A percentile compares a stretch with the other conserved stretches of the same genome.
These are phyloP conservation scores for Vigna nakashimae DNA, from an alignment of 306 rosid genomes.

Conservation along the genomic window DNA sequence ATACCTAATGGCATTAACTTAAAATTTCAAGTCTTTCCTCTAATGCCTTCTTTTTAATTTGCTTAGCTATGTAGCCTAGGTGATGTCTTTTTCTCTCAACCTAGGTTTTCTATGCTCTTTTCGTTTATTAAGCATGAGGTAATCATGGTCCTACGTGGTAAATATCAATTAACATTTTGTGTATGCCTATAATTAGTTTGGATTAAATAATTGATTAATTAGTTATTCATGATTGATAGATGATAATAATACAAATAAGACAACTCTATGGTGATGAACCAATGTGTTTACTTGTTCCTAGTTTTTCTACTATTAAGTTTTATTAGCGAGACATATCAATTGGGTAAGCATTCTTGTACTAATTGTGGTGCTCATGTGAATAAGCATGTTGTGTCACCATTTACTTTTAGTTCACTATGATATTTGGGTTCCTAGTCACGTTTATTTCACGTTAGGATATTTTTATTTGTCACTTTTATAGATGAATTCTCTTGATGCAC, in stretches of 20 bases:
- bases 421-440: neutral
- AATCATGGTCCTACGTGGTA: no score
- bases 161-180: no score
- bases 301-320: neutral
- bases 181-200: no score
- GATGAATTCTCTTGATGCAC: neutral
- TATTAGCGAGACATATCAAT: neutral
- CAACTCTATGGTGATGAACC: no score
- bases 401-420: neutral
- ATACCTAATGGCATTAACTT: neutral
- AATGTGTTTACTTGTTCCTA: neutral
- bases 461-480: no score
- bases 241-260: no score
- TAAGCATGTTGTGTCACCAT: neutral
- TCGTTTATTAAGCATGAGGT: no score
- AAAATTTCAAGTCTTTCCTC: neutral
- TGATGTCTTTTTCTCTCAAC: no score
- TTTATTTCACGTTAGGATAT: neutral
- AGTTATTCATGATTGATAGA: neutral
- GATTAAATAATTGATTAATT: neutral
- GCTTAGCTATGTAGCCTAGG: no score
- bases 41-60: neutral
- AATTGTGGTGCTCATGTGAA: neutral
- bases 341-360: neutral
- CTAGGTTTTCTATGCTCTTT: no score